Percentiles rank a stretch among this genome's conserved stretches.
Evolutionary conservation across 345 rosid species (phyloP).

Genomic region (Kernera saxatilis): DNA sequence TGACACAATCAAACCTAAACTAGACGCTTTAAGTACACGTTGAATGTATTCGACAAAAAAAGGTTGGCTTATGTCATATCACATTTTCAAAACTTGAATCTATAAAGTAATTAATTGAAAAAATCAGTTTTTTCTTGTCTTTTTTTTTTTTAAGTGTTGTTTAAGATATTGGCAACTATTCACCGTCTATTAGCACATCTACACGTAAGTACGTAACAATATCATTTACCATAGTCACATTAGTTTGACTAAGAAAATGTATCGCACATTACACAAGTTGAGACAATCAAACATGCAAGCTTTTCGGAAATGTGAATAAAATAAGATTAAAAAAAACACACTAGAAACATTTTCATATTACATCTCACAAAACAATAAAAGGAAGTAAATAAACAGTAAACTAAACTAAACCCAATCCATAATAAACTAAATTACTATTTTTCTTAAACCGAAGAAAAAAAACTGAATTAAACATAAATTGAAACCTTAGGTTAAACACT

Average conservation of each 20-base stretch:
- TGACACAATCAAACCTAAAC: background rate
- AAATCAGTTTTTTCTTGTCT: background rate
- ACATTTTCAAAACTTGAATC: background rate
- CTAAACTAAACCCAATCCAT: background rate
- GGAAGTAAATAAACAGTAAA: background rate
- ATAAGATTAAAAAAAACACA: background rate
- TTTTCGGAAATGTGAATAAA: background rate
- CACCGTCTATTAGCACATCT: background rate
- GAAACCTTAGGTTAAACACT: background rate
- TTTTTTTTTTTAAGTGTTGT: no score
- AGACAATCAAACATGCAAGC: background rate
- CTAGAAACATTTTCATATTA: background rate
- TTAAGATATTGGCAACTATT: no score
- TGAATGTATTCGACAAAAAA: background rate
- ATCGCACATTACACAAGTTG: background rate
- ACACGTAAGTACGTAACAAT: background rate
- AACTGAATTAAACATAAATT: constrained; percentile 9
- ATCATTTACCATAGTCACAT: background rate
- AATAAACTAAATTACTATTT: background rate
- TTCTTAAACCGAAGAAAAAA: background rate
- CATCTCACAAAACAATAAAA: background rate
- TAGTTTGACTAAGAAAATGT: background rate
- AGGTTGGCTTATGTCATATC: background rate
- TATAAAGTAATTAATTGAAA: background rate
- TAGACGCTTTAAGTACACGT: background rate